A percentile compares a stretch with the other conserved stretches of the same genome.
Conservation (phyloP, 345 rosid genomes). For the Theobroma cacao region DNA sequence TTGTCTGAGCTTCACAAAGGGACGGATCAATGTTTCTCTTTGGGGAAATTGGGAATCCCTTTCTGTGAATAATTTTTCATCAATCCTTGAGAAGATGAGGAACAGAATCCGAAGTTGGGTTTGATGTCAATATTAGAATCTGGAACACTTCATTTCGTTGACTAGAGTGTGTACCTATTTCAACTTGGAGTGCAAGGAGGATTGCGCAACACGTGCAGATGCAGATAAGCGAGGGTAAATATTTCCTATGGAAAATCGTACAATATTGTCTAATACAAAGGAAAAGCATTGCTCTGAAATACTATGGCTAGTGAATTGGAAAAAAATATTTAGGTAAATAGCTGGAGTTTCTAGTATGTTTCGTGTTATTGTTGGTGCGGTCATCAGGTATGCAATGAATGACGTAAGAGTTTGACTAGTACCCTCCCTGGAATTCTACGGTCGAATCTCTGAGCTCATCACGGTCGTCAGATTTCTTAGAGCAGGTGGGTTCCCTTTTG, state of each 20-base stretch:
- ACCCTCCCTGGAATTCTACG: no score
- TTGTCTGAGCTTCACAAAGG: neutral
- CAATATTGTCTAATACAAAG: no score
- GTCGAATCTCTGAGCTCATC: constrained; percentile 2
- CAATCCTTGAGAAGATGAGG: neutral
- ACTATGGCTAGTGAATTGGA: no score
- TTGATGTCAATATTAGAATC: neutral
- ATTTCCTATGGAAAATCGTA: no score
- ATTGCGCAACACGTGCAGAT: neutral
- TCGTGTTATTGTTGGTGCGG: neutral
- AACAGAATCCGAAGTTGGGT: constrained; percentile 2
- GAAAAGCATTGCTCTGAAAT: no score
- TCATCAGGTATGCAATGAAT: neutral
- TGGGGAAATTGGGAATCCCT: neutral
- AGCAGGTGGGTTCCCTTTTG: neutral
- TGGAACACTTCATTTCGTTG: constrained; percentile 2
- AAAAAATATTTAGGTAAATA: no score
- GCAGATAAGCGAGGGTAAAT: neutral
- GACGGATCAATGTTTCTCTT: neutral
- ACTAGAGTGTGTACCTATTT: neutral
- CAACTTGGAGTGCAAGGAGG: neutral
- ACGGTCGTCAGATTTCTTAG: neutral
- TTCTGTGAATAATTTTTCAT: neutral
- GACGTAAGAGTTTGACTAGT: neutral
- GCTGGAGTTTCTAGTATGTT: neutral